Conservation (phyloP, 2,329 filamentous ascomycete genomes). For the Xylariaceae sp. region DNA sequence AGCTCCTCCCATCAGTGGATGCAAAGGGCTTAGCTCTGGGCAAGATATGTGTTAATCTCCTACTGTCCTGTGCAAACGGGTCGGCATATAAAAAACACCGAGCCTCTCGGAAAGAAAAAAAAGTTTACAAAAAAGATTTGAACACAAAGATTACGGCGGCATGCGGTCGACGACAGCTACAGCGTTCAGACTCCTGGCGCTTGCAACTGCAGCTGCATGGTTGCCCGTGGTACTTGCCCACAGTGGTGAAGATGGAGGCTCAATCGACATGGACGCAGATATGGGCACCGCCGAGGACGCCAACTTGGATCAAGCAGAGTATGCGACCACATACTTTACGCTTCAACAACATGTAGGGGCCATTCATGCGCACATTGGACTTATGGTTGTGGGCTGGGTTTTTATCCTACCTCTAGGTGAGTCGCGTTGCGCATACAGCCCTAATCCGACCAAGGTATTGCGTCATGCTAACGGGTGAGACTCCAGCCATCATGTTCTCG, state of each 20-base stretch:
- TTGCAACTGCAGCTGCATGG: slow-evolving; percentile 25
- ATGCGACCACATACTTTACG: slow-evolving; percentile 35
- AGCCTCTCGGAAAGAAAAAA: not conserved
- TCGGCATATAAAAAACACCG: not conserved
- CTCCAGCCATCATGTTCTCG: slow-evolving; percentile 76
- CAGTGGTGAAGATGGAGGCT: slow-evolving; percentile 25
- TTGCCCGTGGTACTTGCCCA: slow-evolving; percentile 29
- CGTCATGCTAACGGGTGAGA: not conserved
- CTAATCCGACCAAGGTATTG: too few relatives aligned
- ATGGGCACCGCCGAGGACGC: slow-evolving; percentile 26
- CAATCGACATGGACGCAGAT: slow-evolving; percentile 23
- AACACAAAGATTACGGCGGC: slow-evolving; percentile 3
- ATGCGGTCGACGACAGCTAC: slow-evolving; percentile 21
- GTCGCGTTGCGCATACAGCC: not conserved
- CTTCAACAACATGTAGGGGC: slow-evolving; percentile 32
- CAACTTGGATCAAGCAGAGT: slow-evolving; percentile 22
- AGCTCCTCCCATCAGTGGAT: too few relatives aligned
- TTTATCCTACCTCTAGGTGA: slow-evolving; percentile 65
- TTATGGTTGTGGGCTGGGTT: slow-evolving; percentile 68
- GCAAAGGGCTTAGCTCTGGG: too few relatives aligned
- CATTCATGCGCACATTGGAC: slow-evolving; percentile 55
- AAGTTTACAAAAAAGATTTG: not conserved
- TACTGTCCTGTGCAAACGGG: not conserved
- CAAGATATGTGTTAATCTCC: too few relatives aligned
- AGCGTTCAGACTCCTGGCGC: slow-evolving; percentile 21